Base-by-base conservation (phyloP, 2,329 filamentous ascomycete genomes). In the Pyrenophora tritici-repentis region DNA sequence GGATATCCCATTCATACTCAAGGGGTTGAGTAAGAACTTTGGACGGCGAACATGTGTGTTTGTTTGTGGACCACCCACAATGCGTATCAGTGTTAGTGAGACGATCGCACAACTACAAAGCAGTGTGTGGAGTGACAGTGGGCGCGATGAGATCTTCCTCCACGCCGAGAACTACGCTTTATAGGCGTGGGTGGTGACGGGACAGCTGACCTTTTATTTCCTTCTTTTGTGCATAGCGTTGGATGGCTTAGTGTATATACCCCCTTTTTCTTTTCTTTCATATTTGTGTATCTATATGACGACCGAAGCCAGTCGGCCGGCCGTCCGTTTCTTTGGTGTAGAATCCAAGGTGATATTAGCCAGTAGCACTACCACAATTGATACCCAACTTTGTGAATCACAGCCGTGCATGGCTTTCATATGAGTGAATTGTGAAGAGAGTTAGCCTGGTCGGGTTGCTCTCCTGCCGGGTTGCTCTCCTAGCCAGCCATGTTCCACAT, bases 121-220 rank as follows among this genome's bases (percentile, higher is more conserved):
- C 20, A 85, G 87, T 73, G 91, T 97, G 42, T 91, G 90, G 88
- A 86, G 83, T 5, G 87, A 91, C 62, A 83, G 86, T 29, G 82
- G 83, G 63, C 83, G 88, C 39, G 92, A 97, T 69, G 93, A 97
- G 81, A 89, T 97, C 47, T 97, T 92, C 72, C 75, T 97, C 72
- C 93, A 97, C 77, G 90, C 92, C 3, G 93, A 97, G 79, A 97
- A 97, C 73, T 97, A 96, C 77, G 90, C 91, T 43, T 79, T 96
- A 56, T 96, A 81, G 13, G 39, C 41, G 44, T 39, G 36, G 34
- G 36, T 44, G 16, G 45, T 44, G 29, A 34, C 10, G 17, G 18
- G 18, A 35, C 14, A 37, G 20, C 43, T 33, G 1, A 14, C 12
- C 36, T 24, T 42, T 52, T 13, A 26, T 50, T 32, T 53, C 20